Evolutionary conservation across 1,139 yeast genomes (phyloP).

Genomic region (Casaregolazyma suthepensis): DNA sequence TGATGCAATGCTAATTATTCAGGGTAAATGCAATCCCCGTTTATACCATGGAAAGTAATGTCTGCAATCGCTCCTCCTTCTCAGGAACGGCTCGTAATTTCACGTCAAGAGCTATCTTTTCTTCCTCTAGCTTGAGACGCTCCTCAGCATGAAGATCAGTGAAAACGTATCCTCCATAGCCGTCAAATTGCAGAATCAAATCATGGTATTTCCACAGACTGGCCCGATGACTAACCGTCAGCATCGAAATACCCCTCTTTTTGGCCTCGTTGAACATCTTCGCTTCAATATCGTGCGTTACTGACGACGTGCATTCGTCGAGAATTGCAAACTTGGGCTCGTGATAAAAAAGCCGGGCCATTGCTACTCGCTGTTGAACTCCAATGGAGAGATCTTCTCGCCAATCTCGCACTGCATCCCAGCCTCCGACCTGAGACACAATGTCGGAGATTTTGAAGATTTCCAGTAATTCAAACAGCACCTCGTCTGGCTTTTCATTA

Average conservation of each 20-base stretch:
- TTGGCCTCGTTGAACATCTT: constrained; percentile 85
- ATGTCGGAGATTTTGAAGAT: constrained; percentile 33
- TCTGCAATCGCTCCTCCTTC: constrained; percentile 53
- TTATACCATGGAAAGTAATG: constrained; percentile 20
- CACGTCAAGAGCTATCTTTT: constrained; percentile 58
- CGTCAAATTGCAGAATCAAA: constrained; percentile 75
- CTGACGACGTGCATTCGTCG: constrained; percentile 95
- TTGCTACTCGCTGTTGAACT: constrained; percentile 88
- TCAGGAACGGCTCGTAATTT: constrained; percentile 60
- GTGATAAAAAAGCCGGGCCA: constrained; percentile 89
- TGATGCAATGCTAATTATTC: not conserved
- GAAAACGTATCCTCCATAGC: constrained; percentile 70
- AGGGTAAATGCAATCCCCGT: not conserved
- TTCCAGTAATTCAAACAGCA: constrained; percentile 55
- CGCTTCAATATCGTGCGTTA: constrained; percentile 84
- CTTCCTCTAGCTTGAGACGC: constrained; percentile 66
- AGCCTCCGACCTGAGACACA: constrained; percentile 43
- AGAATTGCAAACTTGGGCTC: constrained; percentile 88
- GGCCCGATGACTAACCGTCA: constrained; percentile 89
- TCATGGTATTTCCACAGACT: constrained; percentile 92
- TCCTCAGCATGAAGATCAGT: constrained; percentile 63
- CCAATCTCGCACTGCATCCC: constrained; percentile 76
- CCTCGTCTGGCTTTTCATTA: constrained; percentile 55
- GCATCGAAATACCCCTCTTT: constrained; percentile 67
- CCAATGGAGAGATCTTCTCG: constrained; percentile 83